phyloP scores from a whole-genome alignment of 768 basidiomycete species.

The Jaapia argillacea region DNA sequence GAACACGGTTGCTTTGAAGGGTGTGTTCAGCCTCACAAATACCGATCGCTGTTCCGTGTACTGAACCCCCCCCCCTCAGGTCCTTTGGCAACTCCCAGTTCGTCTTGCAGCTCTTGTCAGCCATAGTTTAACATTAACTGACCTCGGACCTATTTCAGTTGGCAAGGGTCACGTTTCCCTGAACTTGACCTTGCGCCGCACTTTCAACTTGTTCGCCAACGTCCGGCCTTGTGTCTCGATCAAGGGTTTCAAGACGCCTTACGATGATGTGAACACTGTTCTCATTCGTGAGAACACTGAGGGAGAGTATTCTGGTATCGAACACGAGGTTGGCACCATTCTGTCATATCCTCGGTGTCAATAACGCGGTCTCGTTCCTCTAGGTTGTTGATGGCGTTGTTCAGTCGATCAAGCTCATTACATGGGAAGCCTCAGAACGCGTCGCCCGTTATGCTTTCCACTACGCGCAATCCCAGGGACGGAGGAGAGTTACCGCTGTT shows the following conservation, averaged over 20 bases:
- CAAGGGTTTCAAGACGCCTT: slow-evolving; percentile 95
- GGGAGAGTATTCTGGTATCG: slow-evolving; percentile 99
- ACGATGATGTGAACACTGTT: slow-evolving; percentile 96
- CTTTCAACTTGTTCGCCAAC: slow-evolving; percentile 98
- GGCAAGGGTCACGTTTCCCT: slow-evolving; percentile 98
- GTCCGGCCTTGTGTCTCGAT: slow-evolving; percentile 96
- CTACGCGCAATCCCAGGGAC: slow-evolving; percentile 82
- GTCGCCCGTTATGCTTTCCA: slow-evolving; percentile 98
- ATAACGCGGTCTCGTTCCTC: slow-evolving; percentile 4
- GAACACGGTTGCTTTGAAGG: slow-evolving; percentile 98
- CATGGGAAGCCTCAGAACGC: slow-evolving; percentile 96
- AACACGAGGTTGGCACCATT: slow-evolving; percentile 71
- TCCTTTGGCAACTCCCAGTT: slow-evolving; percentile 95
- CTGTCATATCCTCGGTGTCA: slow-evolving; percentile 2
- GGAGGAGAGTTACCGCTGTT: slow-evolving; percentile 93
- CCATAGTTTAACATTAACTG: slow-evolving; percentile 1
- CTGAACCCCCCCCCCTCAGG: slow-evolving; percentile 32
- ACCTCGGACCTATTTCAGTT: slow-evolving; percentile 40
- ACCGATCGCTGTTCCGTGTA: too few relatives aligned
- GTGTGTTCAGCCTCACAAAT: slow-evolving; percentile 28
- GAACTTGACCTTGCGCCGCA: slow-evolving; percentile 92
- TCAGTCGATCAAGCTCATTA: slow-evolving; percentile 99
- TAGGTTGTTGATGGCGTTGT: slow-evolving; percentile 96
- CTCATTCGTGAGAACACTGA: slow-evolving; percentile 99
- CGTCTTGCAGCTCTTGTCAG: slow-evolving; percentile 20